Evolutionary conservation across 495 filamentous ascomycete species (phyloP).

Genomic region (Neurospora sp.): DNA sequence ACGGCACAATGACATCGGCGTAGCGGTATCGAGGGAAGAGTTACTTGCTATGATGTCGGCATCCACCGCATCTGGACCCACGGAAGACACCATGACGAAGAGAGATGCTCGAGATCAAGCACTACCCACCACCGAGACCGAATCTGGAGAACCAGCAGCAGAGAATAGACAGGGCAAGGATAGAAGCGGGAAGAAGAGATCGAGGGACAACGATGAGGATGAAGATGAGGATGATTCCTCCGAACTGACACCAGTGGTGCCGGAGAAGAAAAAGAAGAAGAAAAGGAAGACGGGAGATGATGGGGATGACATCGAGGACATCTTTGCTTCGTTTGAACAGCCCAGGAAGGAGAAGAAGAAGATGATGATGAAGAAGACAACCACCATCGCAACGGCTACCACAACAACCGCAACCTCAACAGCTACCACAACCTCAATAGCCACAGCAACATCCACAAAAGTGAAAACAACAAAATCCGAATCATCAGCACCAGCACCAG

Average conservation of each 20-base stretch:
- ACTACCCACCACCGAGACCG: not conserved
- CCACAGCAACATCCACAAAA: not conserved
- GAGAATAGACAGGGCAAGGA: not conserved
- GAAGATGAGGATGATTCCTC: not conserved
- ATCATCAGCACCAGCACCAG: not conserved
- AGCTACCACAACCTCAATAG: not conserved
- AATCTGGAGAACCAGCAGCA: constrained; percentile 2
- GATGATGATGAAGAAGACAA: constrained; percentile 3
- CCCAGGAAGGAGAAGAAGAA: constrained; percentile 10
- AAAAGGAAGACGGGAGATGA: constrained; percentile 15
- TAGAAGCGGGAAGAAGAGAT: not conserved
- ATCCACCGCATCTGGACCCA: not conserved
- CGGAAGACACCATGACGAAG: not conserved
- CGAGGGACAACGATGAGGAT: not conserved
- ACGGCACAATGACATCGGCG: constrained; percentile 9
- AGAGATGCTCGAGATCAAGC: not conserved
- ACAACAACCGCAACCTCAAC: not conserved
- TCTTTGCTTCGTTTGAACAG: constrained; percentile 10
- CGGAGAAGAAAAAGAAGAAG: constrained; percentile 15
- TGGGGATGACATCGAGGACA: constrained; percentile 19
- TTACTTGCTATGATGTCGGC: not conserved
- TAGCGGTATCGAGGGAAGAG: constrained; percentile 10
- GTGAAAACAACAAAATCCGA: not conserved
- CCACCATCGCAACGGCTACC: not conserved
- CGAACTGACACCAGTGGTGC: not conserved